Evolutionary conservation across 768 basidiomycete species (phyloP), one percentile per base, ranked within the genome.

Genomic region (Cytidiella melzeri): DNA sequence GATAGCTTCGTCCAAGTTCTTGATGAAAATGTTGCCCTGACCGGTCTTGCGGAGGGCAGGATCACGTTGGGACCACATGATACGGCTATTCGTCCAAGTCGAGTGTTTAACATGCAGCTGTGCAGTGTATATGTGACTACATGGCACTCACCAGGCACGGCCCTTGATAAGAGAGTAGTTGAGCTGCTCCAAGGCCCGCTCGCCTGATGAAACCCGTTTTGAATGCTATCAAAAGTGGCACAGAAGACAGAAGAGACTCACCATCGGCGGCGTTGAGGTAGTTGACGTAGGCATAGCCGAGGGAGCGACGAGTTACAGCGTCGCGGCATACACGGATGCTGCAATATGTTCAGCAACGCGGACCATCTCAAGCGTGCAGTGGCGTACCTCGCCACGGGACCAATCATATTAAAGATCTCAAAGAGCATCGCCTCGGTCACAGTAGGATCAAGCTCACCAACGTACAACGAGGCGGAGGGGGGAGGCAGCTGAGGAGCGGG

Each of bases 41-140:
- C 93, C 93, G 56, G 93, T 97, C 83, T 98, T 98, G 71, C 96
- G 90, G 65, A 99, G 84, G 59, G 93, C 92, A 52, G 96, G 96
- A 74, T 98, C 96, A 68, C 96, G 91, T 80, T 98, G 96, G 64
- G 94, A 97, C 95, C 96, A 98, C 96, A 99, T 99, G 79, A 99
- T 99, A 62, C 96, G 92, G 77, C 89, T 92, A 57, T 50, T 34
- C 30, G 15, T 34, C 9, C 7, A 7, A 15, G 30, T 7, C 47
- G 10, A 38, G 15, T n/a, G 23, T 50, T 44, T 19, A 51, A 53
- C 38, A 51, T n/a, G 38, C 18, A 15, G 36, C 37, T 21, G 18
- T 13, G 30, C 24, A 34, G n/a, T n/a, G 20, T 40, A 23, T 20
- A 41, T 30, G 19, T 15, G 5, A 49, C 15, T n/a, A n/a, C n/a